Evolutionary conservation across 2,329 filamentous ascomycete species (phyloP).

Genomic region (Pyricularia grisea): DNA sequence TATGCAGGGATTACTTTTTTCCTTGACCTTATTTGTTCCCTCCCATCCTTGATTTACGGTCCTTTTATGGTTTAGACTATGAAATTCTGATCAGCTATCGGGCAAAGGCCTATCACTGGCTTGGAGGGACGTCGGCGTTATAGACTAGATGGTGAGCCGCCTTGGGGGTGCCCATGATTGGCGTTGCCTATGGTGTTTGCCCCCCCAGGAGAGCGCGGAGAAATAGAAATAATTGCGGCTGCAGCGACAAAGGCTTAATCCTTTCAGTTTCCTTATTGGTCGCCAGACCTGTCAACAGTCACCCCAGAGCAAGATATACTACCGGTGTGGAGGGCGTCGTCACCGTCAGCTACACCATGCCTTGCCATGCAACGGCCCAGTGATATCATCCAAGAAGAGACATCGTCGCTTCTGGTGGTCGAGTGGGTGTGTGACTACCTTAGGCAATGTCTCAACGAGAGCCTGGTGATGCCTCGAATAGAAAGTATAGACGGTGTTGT

Average conservation of each 20-base stretch:
- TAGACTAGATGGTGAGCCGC: not conserved
- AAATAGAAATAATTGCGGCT: not conserved
- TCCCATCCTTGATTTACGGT: not conserved
- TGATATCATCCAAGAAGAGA: not conserved
- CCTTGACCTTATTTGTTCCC: not conserved
- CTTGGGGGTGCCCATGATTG: not conserved
- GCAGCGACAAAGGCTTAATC: not conserved
- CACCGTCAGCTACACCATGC: not conserved
- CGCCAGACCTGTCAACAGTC: not conserved
- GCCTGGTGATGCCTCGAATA: not conserved
- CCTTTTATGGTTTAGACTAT: not conserved
- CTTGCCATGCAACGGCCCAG: not conserved
- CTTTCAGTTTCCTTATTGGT: not conserved
- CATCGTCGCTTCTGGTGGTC: not conserved
- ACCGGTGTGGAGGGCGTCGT: not conserved
- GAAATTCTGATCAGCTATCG: not conserved
- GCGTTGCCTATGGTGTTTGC: not conserved
- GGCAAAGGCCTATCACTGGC: not conserved
- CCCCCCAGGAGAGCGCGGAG: not conserved
- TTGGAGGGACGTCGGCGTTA: not conserved
- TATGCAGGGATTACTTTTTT: not conserved
- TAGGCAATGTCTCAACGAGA: not conserved
- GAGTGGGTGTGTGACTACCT: not conserved
- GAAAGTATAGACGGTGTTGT: not conserved
- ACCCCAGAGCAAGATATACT: not conserved